These are phyloP conservation scores for Cryptococcus sp. DNA, from an alignment of 1,284 basidiomycete genomes.

Conservation along the genomic window DNA sequence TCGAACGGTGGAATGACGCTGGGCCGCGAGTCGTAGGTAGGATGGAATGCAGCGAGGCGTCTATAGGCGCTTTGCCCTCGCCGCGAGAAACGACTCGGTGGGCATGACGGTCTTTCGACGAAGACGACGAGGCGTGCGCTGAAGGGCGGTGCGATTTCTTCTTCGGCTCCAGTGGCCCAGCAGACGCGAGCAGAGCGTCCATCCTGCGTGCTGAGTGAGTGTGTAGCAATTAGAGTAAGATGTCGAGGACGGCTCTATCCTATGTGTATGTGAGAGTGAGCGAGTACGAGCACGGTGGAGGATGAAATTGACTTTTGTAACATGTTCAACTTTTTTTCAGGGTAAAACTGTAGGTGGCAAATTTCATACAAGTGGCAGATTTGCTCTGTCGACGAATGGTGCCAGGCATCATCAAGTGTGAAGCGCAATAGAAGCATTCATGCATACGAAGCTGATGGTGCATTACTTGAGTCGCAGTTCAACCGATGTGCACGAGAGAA, in stretches of 20 bases:
- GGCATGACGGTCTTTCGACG: constrained; percentile 45
- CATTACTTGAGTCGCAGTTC: too few relatives aligned
- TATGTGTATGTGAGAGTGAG: neutral
- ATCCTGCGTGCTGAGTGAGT: constrained; percentile 50
- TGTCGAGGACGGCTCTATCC: neutral
- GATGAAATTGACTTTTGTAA: neutral
- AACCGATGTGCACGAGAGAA: too few relatives aligned
- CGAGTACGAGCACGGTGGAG: neutral
- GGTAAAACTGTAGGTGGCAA: neutral
- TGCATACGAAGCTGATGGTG: too few relatives aligned
- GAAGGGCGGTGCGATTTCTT: constrained; percentile 14
- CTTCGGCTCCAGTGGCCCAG: constrained; percentile 60
- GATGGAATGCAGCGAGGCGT: constrained; percentile 66
- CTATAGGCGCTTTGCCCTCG: constrained; percentile 48
- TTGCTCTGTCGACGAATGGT: too few relatives aligned
- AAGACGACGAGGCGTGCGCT: constrained; percentile 7
- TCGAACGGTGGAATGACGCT: constrained; percentile 39
- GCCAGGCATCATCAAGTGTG: too few relatives aligned
- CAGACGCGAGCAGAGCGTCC: constrained; percentile 72
- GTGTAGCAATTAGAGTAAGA: neutral
- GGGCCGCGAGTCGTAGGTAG: constrained; percentile 45
- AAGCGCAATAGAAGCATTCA: too few relatives aligned
- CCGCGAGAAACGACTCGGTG: constrained; percentile 9
- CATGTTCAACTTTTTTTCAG: constrained; percentile 3
- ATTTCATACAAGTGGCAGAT: too few relatives aligned